Conservation (phyloP, 2,329 filamentous ascomycete genomes). For the Fusarium gaditjirri region DNA sequence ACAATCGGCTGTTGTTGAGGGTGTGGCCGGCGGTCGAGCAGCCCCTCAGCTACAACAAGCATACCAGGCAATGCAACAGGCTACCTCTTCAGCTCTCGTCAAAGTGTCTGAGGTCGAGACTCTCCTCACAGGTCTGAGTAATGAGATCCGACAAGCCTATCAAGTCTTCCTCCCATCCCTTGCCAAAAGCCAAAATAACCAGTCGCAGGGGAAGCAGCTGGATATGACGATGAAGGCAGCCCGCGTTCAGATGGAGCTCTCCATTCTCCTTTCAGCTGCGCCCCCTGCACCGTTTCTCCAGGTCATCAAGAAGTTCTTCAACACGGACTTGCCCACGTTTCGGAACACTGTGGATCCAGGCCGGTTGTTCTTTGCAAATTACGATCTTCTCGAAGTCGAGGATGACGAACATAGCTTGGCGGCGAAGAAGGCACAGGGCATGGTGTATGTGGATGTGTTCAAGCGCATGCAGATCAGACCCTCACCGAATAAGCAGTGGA, state of each 20-base stretch:
- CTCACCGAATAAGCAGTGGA: conserved; percentile 47
- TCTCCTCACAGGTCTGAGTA: conserved; percentile 62
- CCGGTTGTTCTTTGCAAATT: conserved; percentile 78
- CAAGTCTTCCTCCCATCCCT: conserved; percentile 56
- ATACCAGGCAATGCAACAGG: conserved; percentile 64
- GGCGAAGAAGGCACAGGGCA: conserved; percentile 50
- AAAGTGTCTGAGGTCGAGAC: conserved; percentile 71
- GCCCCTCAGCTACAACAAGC: conserved; percentile 65
- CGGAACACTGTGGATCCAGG: conserved; percentile 70
- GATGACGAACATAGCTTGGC: conserved; percentile 63
- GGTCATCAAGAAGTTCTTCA: conserved; percentile 74
- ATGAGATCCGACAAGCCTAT: conserved; percentile 64
- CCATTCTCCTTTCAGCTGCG: conserved; percentile 60
- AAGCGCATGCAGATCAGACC: conserved; percentile 64
- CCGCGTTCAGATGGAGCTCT: conserved; percentile 62
- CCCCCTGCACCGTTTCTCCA: conserved; percentile 60
- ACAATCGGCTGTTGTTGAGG: conserved; percentile 55
- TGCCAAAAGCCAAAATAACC: conserved; percentile 58
- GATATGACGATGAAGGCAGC: conserved; percentile 58
- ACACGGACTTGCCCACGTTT: conserved; percentile 67
- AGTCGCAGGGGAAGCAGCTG: conserved; percentile 56
- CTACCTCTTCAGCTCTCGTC: conserved; percentile 63
- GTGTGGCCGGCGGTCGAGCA: conserved; percentile 51
- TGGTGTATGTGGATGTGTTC: conserved; percentile 64
- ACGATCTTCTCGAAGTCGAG: conserved; percentile 73